Base-by-base conservation (phyloP, 345 rosid species). In the Capsella bursapastoris region DNA sequence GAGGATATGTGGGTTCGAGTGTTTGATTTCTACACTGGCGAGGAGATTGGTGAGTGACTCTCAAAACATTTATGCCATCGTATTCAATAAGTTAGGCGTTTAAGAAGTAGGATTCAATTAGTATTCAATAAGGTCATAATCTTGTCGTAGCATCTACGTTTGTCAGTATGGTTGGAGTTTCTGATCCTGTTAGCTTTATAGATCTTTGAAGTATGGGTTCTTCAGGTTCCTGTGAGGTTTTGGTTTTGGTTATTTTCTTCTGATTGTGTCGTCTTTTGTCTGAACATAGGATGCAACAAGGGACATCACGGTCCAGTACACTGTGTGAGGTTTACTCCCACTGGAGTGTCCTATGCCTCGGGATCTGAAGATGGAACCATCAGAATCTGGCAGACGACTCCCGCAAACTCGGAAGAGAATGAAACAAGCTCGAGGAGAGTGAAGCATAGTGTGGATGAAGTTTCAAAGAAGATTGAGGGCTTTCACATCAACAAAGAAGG, bases 301-400 rank as follows among this genome's bases (percentile, higher is more conserved):
- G 99, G 99, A 66, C 99, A 96, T 77, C 99, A 92, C 18, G 99
- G 99, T 78, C 98, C 98, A 11, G 90, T 96, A 27, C 98, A 96
- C 41, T 96, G 97, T 8, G 85, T 92, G 38, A 90, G 97, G 27
- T 96, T 92, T 78, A 84, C 99, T 2, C 98, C 98, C 2, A 97
- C 91, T 27, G 99, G 98, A 53, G 96, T 88, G 75, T 92, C 98
- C 0, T 92, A 89, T 60, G 97, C 96, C 1, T 92, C 99, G 0
- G 99, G 99, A 73, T 96, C 99, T 0, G 99, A 96, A 85, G 99
- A 96, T 13, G 98, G 99, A 34, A 96, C 83, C 6, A 85, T 84
- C 69, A 81, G 88, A 75, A 87, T 85, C 79, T 88, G 86, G 90
- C 84, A 86, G 28, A 82, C 83, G 6, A 81, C 83, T 8, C 87